Conservation (phyloP, 148 eudicot genomes). For the Rhododendron vialii region DNA sequence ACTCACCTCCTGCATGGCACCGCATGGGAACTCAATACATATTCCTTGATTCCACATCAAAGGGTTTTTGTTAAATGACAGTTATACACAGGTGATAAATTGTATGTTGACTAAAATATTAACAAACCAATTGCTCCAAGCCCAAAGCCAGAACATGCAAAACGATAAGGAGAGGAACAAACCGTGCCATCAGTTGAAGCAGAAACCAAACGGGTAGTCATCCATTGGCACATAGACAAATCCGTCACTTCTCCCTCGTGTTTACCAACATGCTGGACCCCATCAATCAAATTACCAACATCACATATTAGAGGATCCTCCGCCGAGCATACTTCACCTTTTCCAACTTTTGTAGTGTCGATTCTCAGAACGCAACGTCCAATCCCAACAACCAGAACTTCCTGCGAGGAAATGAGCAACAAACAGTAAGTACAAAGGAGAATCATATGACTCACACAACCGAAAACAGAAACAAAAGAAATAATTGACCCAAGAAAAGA, state of each 20-base stretch:
- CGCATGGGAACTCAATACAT: background rate
- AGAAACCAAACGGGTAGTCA: slow-evolving; percentile 96
- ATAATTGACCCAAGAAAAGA: background rate
- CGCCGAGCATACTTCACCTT: slow-evolving; percentile 57
- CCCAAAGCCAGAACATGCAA: background rate
- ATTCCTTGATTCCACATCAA: background rate
- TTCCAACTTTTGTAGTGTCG: slow-evolving; percentile 85
- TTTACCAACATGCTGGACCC: slow-evolving; percentile 85
- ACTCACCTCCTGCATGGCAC: background rate
- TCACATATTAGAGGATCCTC: slow-evolving; percentile 79
- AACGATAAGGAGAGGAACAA: slow-evolving; percentile 23
- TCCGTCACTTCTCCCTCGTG: slow-evolving; percentile 97
- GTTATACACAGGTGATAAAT: background rate
- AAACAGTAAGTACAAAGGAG: background rate
- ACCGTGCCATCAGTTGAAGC: slow-evolving; percentile 98
- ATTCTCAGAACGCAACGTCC: slow-evolving; percentile 67
- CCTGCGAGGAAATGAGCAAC: slow-evolving; percentile 35
- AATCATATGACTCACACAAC: slow-evolving; percentile 41
- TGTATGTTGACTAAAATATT: background rate
- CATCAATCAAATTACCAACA: slow-evolving; percentile 74
- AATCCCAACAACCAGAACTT: slow-evolving; percentile 84
- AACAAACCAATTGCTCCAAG: background rate
- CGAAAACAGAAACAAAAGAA: slow-evolving; percentile 25
- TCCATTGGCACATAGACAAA: slow-evolving; percentile 99
- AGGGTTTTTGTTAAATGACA: background rate